Evolutionary conservation across 495 filamentous ascomycete species (phyloP).

Genomic region (Echria macrotheca): DNA sequence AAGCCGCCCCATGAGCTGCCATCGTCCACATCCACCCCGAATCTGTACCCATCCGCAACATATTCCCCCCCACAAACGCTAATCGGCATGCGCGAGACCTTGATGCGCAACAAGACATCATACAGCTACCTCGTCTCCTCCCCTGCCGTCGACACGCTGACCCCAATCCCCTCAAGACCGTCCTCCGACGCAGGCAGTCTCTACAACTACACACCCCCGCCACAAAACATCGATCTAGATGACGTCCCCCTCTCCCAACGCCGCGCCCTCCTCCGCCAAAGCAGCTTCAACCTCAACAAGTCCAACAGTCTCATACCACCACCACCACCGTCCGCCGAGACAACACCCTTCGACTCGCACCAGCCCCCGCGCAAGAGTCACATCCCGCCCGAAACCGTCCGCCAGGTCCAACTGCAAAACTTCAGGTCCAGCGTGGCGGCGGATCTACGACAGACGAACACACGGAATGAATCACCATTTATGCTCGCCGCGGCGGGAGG

Average conservation of each 20-base stretch:
- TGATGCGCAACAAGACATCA: constrained; percentile 48
- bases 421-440: constrained; percentile 69
- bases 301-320: constrained; percentile 16
- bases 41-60: constrained; percentile 27
- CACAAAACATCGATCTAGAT: constrained; percentile 42
- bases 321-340: constrained; percentile 19
- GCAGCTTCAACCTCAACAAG: constrained; percentile 19
- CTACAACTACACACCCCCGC: constrained; percentile 25
- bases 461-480: not conserved
- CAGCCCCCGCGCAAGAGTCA: constrained; percentile 47
- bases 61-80: constrained; percentile 47
- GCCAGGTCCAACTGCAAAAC: constrained; percentile 61
- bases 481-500: not conserved
- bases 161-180: constrained; percentile 22
- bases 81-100: constrained; percentile 56
- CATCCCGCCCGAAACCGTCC: constrained; percentile 36
- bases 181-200: constrained; percentile 28
- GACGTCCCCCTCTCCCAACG: constrained; percentile 72
- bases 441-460: constrained; percentile 42
- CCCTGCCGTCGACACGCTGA: constrained; percentile 20
- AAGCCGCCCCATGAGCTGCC: constrained; percentile 7
- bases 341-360: constrained; percentile 48
- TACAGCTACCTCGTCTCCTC: constrained; percentile 16
- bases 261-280: constrained; percentile 47
- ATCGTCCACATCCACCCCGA: constrained; percentile 13